A percentile compares a stretch with the other conserved stretches of the same genome.
phyloP scores from a whole-genome alignment of 1,139 yeast genomes.

The Geotrichum bryndzae region DNA sequence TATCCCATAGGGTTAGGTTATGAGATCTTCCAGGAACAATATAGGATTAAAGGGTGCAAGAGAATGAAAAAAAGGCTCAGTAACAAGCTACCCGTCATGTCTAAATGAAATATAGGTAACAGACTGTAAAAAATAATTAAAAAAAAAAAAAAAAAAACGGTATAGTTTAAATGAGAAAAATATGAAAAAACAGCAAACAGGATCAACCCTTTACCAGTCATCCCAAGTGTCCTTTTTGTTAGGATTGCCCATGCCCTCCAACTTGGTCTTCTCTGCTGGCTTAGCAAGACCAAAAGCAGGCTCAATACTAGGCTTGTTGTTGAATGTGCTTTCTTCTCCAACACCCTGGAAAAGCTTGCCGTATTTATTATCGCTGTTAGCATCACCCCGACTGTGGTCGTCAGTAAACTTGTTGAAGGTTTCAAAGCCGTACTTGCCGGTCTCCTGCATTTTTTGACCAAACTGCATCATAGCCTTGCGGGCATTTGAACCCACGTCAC shows the following conservation, averaged over 20 bases:
- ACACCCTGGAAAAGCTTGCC: constrained; percentile 50
- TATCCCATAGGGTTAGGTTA: not conserved
- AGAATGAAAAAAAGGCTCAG: not conserved
- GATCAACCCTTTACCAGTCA: constrained; percentile 11
- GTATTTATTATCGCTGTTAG: constrained; percentile 42
- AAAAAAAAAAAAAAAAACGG: not conserved
- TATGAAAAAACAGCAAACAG: not conserved
- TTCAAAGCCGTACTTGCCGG: constrained; percentile 58
- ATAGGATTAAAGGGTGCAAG: not conserved
- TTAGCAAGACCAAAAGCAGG: constrained; percentile 67
- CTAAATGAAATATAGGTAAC: not conserved
- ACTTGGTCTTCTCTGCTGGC: constrained; percentile 54
- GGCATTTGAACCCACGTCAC: constrained; percentile 75
- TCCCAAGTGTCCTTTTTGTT: constrained; percentile 29
- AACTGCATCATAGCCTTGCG: constrained; percentile 90
- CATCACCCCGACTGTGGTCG: constrained; percentile 31
- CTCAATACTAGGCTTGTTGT: constrained; percentile 36
- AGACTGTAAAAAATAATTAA: not conserved
- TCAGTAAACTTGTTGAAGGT: constrained; percentile 60
- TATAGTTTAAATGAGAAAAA: not conserved
- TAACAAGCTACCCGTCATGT: not conserved
- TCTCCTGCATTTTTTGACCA: constrained; percentile 88
- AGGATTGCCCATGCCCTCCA: constrained; percentile 45
- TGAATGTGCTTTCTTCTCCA: constrained; percentile 35
- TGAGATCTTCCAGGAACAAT: not conserved